phyloP scores from a whole-genome alignment of 2,329 filamentous ascomycete genomes.

The Cytospora paraplurivora region DNA sequence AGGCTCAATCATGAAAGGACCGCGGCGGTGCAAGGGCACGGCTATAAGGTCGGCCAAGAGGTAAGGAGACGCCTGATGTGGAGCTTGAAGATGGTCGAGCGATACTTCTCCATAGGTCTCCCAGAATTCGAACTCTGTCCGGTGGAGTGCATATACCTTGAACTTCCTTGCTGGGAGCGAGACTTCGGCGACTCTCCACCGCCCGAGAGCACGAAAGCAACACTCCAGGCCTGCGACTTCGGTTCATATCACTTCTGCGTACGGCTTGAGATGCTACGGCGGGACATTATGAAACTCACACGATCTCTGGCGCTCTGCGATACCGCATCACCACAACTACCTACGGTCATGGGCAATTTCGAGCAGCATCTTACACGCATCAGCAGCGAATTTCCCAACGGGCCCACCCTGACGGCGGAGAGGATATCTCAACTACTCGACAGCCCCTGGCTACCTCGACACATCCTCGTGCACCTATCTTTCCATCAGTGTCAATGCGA shows the following conservation, averaged over 20 bases:
- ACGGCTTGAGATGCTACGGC: conserved; percentile 31
- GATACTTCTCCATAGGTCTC: conserved; percentile 46
- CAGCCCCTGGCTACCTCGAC: conserved; percentile 31
- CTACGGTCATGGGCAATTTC: conserved; percentile 23
- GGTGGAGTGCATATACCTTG: conserved; percentile 45
- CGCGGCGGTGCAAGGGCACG: conserved; percentile 34
- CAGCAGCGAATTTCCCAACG: conserved; percentile 14
- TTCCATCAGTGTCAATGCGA: conserved; percentile 49
- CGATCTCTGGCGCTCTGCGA: conserved; percentile 25
- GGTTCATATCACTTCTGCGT: conserved; percentile 31
- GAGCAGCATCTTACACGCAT: conserved; percentile 26
- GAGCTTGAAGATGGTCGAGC: conserved; percentile 48
- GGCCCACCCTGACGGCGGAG: conserved; percentile 16
- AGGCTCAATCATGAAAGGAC: conserved; percentile 47
- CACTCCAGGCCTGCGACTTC: conserved; percentile 14
- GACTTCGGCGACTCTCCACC: conserved; percentile 38
- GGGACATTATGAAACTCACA: conserved; percentile 31
- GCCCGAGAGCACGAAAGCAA: background rate
- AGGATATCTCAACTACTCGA: conserved; percentile 18
- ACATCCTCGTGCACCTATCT: conserved; percentile 39
- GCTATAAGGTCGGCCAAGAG: conserved; percentile 44
- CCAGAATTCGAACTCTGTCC: conserved; percentile 49
- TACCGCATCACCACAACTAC: conserved; percentile 17
- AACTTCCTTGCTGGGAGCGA: conserved; percentile 47
- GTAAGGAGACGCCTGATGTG: conserved; percentile 48